Percentiles rank a stretch among this genome's conserved stretches.
These are phyloP conservation scores for Nitzschia palea DNA, from an alignment of 108 stramenopile species.

Conservation along the genomic window DNA sequence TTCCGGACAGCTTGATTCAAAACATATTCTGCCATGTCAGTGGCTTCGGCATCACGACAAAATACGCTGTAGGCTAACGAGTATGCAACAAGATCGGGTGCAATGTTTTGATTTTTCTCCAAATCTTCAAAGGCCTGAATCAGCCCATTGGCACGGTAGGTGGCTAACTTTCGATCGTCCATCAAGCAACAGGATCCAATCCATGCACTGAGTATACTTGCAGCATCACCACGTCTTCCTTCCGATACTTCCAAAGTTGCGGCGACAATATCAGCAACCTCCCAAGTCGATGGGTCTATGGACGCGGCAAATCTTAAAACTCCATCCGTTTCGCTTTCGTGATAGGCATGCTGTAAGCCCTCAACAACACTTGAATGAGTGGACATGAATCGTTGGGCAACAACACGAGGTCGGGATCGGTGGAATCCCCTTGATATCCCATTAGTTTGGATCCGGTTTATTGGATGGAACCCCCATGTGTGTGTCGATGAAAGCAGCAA, in stretches of 20 bases:
- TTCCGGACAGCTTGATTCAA: conserved; percentile 45
- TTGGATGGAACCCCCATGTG: too few relatives aligned
- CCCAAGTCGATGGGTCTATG: background rate
- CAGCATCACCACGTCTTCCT: conserved; percentile 34
- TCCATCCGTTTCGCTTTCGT: conserved; percentile 42
- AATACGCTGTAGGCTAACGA: conserved; percentile 16
- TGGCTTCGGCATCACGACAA: conserved; percentile 12
- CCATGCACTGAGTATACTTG: conserved; percentile 52
- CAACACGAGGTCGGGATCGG: too few relatives aligned
- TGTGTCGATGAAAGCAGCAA: too few relatives aligned
- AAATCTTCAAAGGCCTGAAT: conserved; percentile 21
- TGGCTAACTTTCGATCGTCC: background rate
- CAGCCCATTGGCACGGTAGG: background rate
- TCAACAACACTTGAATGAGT: too few relatives aligned
- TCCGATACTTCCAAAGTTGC: conserved; percentile 44
- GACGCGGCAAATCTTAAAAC: conserved; percentile 25
- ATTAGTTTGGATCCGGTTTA: too few relatives aligned
- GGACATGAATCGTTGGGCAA: too few relatives aligned
- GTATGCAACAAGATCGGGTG: conserved; percentile 38
- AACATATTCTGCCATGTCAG: conserved; percentile 38
- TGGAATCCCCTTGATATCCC: too few relatives aligned
- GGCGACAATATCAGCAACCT: conserved; percentile 31
- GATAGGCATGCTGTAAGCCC: conserved; percentile 15
- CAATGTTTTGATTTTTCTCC: conserved; percentile 6
- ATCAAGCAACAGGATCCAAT: conserved; percentile 49